Evolutionary conservation across 768 basidiomycete genomes (phyloP).

Genomic region (Mycena albidolilacea): DNA sequence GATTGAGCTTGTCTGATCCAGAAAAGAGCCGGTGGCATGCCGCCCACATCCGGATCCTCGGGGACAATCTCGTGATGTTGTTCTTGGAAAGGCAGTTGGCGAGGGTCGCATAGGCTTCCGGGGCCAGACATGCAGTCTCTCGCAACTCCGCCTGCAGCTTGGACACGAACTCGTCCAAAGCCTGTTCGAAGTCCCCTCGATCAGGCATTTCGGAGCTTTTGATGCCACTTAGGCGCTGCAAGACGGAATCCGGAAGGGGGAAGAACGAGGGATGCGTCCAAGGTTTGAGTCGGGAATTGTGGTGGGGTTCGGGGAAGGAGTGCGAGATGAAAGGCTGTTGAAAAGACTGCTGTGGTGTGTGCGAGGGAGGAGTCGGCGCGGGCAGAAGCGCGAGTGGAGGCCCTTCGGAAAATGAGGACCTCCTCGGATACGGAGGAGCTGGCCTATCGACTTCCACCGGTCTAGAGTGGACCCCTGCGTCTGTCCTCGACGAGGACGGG

Average conservation of each 20-base stretch:
- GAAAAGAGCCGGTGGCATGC: conserved; percentile 72
- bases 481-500: conserved; percentile 18
- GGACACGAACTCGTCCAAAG: conserved; percentile 63
- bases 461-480: conserved; percentile 1
- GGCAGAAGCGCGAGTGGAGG: conserved; percentile 42
- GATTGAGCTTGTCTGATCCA: conserved; percentile 70
- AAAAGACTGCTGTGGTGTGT: conserved; percentile 23
- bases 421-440: conserved; percentile 21
- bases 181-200: conserved; percentile 66
- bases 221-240: conserved; percentile 67
- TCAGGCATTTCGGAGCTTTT: conserved; percentile 74
- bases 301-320: conserved; percentile 54
- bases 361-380: conserved; percentile 43
- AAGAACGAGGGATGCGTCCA: conserved; percentile 74
- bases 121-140: conserved; percentile 72
- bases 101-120: conserved; percentile 68
- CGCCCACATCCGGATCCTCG: conserved; percentile 64
- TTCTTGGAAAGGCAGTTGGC: conserved; percentile 64
- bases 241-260: conserved; percentile 70
- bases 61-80: conserved; percentile 53
- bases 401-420: conserved; percentile 35
- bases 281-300: conserved; percentile 64
- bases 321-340: conserved; percentile 63
- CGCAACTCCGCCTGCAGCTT: conserved; percentile 68
- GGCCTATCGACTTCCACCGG: conserved; percentile 28